Evolutionary conservation across 805 yeast genomes (phyloP), one percentile per base, ranked within the genome.

Genomic region (Yarrowia sp.): DNA sequence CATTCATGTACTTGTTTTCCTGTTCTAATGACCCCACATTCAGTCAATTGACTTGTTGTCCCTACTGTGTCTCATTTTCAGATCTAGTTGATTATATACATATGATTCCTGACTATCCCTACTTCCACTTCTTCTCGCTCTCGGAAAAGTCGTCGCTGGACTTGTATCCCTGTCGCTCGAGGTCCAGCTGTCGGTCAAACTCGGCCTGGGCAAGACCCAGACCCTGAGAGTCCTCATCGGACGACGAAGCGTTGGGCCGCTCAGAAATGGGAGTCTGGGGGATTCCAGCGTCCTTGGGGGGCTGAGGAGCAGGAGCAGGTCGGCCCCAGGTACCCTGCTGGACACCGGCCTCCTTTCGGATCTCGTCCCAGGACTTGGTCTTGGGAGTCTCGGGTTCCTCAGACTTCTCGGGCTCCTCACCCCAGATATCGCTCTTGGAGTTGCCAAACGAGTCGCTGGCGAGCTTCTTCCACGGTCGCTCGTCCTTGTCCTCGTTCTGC

Each of bases 91-190:
- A 65, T 52, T 42, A 56, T 69, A 38, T 59, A 67, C 67, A 53
- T 14, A 26, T 26, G 32, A 26, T 26, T 26, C 32, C 32, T 26
- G 32, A 5, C 32, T 26, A 5, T 26, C 10, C 1, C 45, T 43
- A 71, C 15, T 58, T 16, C 75, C 75, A 73, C 64, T 72, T 72
- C 66, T 72, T 73, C 64, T 73, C 75, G 14, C 72, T 63, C 40
- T 72, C 74, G n/a, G 72, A 66, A 59, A 73, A 73, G 53, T 73
- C 75, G 59, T 73, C 75, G 12, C 16, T 40, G 19, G 70, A 53
- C n/a, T 73, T 72, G 40, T 67, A 46, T 5, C 75, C 75, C 14
- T 46, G 61, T 40, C 75, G 53, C 59, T 73, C 75, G 10, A 55
- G 67, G 22, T 73, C 74, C 49, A 73, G 49, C 61, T 72, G 74